These are phyloP conservation scores for Rhodomyrtus psidioides DNA, from an alignment of 441 rosid genomes.

Conservation along the genomic window DNA sequence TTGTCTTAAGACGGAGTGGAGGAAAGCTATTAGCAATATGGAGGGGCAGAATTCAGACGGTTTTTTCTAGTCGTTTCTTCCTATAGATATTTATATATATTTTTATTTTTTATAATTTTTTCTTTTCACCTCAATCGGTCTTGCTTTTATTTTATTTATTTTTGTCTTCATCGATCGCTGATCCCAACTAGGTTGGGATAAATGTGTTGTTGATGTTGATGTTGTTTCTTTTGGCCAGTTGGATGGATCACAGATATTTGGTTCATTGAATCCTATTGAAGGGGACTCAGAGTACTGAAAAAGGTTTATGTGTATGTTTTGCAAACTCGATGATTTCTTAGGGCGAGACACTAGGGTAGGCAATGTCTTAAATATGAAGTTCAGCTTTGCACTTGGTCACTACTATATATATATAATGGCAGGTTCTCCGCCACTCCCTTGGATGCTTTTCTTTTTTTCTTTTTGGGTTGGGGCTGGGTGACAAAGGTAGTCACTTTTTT, in stretches of 20 bases:
- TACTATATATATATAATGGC: not conserved
- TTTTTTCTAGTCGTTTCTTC: no score
- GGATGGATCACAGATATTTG: not conserved
- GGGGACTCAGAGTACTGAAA: not conserved
- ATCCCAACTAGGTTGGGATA: no score
- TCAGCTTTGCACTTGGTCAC: not conserved
- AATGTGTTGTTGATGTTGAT: no score
- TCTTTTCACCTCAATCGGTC: no score
- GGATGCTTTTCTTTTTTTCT: not conserved
- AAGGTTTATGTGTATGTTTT: not conserved
- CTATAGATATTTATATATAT: no score
- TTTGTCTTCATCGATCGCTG: no score
- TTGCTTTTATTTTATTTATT: no score
- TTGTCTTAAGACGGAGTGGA: no score
- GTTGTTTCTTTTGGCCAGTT: not conserved
- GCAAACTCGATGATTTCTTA: not conserved
- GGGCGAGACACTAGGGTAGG: not conserved
- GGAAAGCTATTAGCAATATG: no score
- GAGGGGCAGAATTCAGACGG: no score
- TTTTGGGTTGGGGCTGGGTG: not conserved
- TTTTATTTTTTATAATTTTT: no score
- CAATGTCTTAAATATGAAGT: not conserved
- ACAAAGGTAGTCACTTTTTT: not conserved
- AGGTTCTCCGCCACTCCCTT: not conserved
- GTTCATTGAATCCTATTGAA: not conserved